Percentiles rank a stretch among this genome's conserved stretches.
These are phyloP conservation scores for Xylariaceae sp. DNA, from an alignment of 2,329 filamentous ascomycete genomes.

Conservation along the genomic window DNA sequence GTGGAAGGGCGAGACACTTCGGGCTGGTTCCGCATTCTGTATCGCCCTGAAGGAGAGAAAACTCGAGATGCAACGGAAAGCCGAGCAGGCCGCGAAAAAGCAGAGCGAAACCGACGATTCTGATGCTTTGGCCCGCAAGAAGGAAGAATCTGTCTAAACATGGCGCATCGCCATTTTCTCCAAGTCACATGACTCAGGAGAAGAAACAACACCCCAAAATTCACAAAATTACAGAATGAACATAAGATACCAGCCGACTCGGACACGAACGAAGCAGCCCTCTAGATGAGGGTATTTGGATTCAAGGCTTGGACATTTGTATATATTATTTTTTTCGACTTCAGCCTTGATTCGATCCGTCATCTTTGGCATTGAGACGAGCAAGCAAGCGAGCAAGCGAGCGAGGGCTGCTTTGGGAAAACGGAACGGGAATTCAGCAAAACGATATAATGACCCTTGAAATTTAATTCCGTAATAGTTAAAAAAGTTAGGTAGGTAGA, in stretches of 20 bases:
- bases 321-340: too few species aligned
- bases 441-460: background rate
- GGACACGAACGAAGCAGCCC: too few species aligned
- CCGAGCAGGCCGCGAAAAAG: constrained; percentile 33
- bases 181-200: background rate
- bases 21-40: constrained; percentile 56
- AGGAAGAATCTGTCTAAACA: constrained; percentile 5
- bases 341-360: too few species aligned
- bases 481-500: background rate
- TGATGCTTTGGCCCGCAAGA: background rate
- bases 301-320: too few species aligned
- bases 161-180: background rate
- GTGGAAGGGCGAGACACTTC: constrained; percentile 50
- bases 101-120: background rate
- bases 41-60: constrained; percentile 51
- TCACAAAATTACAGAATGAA: background rate
- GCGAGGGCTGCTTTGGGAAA: too few species aligned
- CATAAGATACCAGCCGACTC: background rate
- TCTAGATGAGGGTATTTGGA: too few species aligned
- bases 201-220: background rate
- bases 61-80: constrained; percentile 39
- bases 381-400: too few species aligned
- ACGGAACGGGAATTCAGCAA: too few species aligned
- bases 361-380: too few species aligned
- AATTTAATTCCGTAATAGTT: background rate